Percentiles rank a stretch among this genome's conserved stretches.
phyloP scores from a whole-genome alignment of 148 eudicot genomes.

The Rhododendron henanense region DNA sequence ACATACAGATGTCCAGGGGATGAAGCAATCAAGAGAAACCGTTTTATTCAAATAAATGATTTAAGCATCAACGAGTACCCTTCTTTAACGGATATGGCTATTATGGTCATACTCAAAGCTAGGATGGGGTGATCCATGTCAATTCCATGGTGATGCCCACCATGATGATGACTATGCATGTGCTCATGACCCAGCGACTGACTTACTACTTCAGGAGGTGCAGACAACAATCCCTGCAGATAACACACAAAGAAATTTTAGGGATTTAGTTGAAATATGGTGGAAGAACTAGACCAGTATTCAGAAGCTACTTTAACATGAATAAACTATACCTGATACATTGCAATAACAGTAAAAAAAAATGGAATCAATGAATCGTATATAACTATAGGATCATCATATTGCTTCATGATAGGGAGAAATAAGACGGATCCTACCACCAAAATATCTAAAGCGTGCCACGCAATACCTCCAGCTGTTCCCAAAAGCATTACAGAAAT shows the following conservation, averaged over 20 bases:
- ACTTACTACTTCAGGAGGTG: slow-evolving; percentile 55
- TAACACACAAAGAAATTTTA: neutral
- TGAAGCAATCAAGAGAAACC: neutral
- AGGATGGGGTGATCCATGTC: slow-evolving; percentile 90
- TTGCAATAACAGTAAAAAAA: neutral
- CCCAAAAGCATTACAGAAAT: slow-evolving; percentile 85
- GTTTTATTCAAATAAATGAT: neutral
- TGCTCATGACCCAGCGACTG: slow-evolving; percentile 53
- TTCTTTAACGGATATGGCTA: slow-evolving; percentile 85
- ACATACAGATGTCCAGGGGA: neutral
- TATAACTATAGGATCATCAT: neutral
- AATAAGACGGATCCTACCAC: slow-evolving; percentile 34
- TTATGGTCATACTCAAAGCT: slow-evolving; percentile 73
- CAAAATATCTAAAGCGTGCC: slow-evolving; percentile 91
- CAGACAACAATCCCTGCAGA: slow-evolving; percentile 51
- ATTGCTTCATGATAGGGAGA: neutral
- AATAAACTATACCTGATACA: neutral
- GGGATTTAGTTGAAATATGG: neutral
- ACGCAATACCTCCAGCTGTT: slow-evolving; percentile 94
- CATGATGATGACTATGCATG: slow-evolving; percentile 44
- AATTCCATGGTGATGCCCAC: slow-evolving; percentile 71
- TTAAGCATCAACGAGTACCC: slow-evolving; percentile 39
- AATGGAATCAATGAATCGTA: no score
- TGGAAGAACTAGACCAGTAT: neutral
- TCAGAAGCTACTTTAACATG: neutral